Base-by-base conservation (phyloP, 2,329 filamentous ascomycete genomes). In the Penicillium sp. region DNA sequence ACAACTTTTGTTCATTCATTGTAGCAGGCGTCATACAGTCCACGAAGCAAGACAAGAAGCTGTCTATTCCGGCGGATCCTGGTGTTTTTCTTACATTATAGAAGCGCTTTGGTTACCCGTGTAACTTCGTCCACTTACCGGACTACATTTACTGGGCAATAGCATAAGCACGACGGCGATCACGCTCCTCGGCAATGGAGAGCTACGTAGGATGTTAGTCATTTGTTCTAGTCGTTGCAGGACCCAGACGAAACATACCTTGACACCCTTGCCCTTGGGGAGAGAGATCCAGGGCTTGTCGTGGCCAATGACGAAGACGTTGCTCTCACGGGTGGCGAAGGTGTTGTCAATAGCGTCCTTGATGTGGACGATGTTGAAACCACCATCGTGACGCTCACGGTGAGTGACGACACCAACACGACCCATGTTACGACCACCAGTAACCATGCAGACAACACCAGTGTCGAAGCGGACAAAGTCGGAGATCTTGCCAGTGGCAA, bases 261-360 rank as follows among this genome's bases (percentile, higher is more conserved):
- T 97, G 87, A 99, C 95, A 92, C 95, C 95, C 90, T 97, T 97
- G 86, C 95, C 95, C 92, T 98, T 99, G 83, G 95, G 96, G 81
- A 99, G 90, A 77, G 92, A 96, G 85, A 99, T 90, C 95, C 95
- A 99, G 79, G 95, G 94, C 91, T 98, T 98, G 80, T 99, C 95
- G 76, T 90, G 87, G 78, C 95, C 95, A 76, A 99, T 97, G 86
- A 99, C 90, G 86, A 99, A 99, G 78, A 99, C 93, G 92, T 99
- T 99, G 88, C 85, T 90, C 88, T 99, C 93, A 85, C 95, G 95
- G 80, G 95, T 99, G 78, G 95, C 93, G 85, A 99, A 99, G 81
- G 92, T 91, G 91, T 99, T 99, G 90, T 98, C 95, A 84, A 99
- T 94, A 79, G 93, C 94, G 80, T 99, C 95, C 91, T 99, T 99